Base-by-base conservation (phyloP, 768 basidiomycete genomes). In the Boletus rufocinnamomeus region DNA sequence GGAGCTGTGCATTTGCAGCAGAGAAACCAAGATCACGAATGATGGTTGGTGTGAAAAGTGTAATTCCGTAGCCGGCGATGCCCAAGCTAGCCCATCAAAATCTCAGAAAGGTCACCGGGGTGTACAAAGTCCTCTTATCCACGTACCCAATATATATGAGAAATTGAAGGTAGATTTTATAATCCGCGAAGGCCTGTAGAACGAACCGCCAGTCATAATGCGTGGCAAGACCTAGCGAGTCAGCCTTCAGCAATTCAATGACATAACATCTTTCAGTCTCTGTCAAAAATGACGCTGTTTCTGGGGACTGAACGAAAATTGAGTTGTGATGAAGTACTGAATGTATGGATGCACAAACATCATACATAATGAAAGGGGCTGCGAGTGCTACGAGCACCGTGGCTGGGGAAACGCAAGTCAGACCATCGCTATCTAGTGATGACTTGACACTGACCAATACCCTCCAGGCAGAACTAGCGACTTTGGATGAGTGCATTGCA, bases 351-450 rank as follows among this genome's bases (percentile, higher is more conserved):
- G 25, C 11, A 63, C 79, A 53, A 57, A 82, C 81, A 66, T 86
- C 83, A 52, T 81, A 69, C 67, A 86, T 78, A 63, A 76, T 75
- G 70, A 81, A 84, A 66, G 74, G 81, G 6, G 64, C 54, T 9
- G 27, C 14, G 8, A 65, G 49, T 19, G 71, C 63, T 23, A 37
- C 6, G 37, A 63, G 23, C 54, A 63, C 54, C 4, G 63, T 63
- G n/a, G 17, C 63, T 63, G 32, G 6, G 14, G 32, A 34, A 13
- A 46, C 27, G 30, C 16, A 43, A 30, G 47, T 65, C 43, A 38
- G 58, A 28, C 25, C 3, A 32, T 47, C 4, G 14, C 28, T 13
- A 34, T 25, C 37, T 13, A 9, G 13, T 14, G 27, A 52, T 52
- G 27, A 40, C 13, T n/a, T 3, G 19, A 35, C 13, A 43, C 57